Conservation (phyloP, 78 protist species). For the Parvularia atlantis region DNA sequence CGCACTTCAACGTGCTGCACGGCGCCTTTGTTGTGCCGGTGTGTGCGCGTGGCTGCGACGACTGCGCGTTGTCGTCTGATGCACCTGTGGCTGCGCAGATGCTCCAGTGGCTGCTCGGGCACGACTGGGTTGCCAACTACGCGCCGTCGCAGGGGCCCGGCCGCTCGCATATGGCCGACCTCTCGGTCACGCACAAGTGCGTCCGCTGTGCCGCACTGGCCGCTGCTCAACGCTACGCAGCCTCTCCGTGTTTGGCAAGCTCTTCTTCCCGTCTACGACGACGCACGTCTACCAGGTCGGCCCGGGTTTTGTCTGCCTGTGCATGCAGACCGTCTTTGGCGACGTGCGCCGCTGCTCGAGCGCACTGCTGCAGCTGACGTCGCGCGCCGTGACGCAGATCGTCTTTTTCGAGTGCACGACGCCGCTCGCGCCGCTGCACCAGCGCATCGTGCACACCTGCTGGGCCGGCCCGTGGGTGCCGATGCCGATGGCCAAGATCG, state of each 20-base stretch:
- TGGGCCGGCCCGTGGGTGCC: constrained; percentile 1
- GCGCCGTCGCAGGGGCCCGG: not conserved
- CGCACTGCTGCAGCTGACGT: too few relatives aligned
- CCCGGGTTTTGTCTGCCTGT: not conserved
- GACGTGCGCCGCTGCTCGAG: too few relatives aligned
- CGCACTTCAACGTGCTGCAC: constrained; percentile 37
- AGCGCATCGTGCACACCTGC: not conserved
- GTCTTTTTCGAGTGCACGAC: not conserved
- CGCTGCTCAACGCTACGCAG: too few relatives aligned
- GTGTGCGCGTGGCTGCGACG: too few relatives aligned
- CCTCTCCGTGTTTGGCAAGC: too few relatives aligned
- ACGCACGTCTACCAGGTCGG: not conserved
- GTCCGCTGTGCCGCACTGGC: not conserved
- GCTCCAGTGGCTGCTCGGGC: not conserved
- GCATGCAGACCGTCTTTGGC: not conserved
- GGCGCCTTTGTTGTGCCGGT: constrained; percentile 1
- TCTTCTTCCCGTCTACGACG: not conserved
- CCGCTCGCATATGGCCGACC: not conserved
- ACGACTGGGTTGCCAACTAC: not conserved
- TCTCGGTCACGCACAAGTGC: not conserved
- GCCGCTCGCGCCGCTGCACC: constrained; percentile 16
- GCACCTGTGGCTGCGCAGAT: too few relatives aligned
- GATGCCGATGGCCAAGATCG: not conserved
- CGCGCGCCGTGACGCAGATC: too few relatives aligned
- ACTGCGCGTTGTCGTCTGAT: too few relatives aligned